Evolutionary conservation across 2,329 filamentous ascomycete genomes (phyloP).

Genomic region (Balansia obtecta): DNA sequence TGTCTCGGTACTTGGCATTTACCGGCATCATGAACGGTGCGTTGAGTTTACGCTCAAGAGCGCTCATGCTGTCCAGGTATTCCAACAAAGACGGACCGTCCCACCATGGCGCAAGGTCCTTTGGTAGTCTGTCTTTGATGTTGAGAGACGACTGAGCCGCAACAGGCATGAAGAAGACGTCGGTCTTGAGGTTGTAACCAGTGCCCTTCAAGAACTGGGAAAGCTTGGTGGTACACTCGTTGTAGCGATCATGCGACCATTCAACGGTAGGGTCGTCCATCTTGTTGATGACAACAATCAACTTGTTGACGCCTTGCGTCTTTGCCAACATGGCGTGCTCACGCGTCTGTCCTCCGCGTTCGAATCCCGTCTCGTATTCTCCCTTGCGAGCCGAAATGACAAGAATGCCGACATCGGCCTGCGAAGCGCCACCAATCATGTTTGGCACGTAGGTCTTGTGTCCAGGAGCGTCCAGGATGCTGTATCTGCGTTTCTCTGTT

Average conservation of each 20-base stretch:
- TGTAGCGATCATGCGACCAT: slow-evolving; percentile 87
- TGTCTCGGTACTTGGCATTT: slow-evolving; percentile 89
- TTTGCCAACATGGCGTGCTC: slow-evolving; percentile 98
- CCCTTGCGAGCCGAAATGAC: slow-evolving; percentile 96
- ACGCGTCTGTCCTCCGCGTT: slow-evolving; percentile 88
- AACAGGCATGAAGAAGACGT: slow-evolving; percentile 92
- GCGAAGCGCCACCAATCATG: slow-evolving; percentile 94
- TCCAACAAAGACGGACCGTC: slow-evolving; percentile 84
- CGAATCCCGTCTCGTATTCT: slow-evolving; percentile 97
- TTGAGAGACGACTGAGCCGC: slow-evolving; percentile 77
- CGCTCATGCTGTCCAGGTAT: slow-evolving; percentile 87
- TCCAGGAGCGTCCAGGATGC: slow-evolving; percentile 89
- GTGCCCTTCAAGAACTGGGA: slow-evolving; percentile 78
- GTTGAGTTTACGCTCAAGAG: slow-evolving; percentile 89
- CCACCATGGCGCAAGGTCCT: slow-evolving; percentile 70
- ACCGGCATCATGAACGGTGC: slow-evolving; percentile 99
- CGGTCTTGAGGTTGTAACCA: slow-evolving; percentile 87
- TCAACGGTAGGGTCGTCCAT: slow-evolving; percentile 97
- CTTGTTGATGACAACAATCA: slow-evolving; percentile 94
- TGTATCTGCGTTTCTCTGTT: slow-evolving; percentile 91
- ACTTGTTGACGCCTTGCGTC: slow-evolving; percentile 95
- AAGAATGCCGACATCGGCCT: slow-evolving; percentile 86
- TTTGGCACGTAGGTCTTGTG: slow-evolving; percentile 97
- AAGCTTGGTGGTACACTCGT: slow-evolving; percentile 87
- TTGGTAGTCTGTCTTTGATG: slow-evolving; percentile 79